Percentiles rank a stretch among this genome's conserved stretches.
Conservation (phyloP, 2,329 filamentous ascomycete species). For the Colletotrichum sp. region DNA sequence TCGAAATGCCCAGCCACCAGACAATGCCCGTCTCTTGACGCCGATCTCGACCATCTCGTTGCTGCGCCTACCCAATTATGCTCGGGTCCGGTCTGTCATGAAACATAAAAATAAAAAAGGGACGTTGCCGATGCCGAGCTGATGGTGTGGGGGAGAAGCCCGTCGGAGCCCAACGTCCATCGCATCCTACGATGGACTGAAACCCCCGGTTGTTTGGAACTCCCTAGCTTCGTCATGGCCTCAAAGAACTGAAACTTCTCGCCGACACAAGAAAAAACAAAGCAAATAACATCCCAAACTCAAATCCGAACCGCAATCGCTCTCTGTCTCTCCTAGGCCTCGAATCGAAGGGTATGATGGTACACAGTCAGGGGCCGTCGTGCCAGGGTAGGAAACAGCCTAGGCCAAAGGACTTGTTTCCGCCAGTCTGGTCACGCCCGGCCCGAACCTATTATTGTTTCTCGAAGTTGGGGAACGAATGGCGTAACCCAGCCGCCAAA, state of each 20-base stretch:
- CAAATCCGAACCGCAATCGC: slow-evolving; percentile 7
- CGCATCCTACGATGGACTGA: not conserved
- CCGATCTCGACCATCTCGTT: slow-evolving; percentile 54
- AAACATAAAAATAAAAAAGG: slow-evolving; percentile 2
- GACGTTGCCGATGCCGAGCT: not conserved
- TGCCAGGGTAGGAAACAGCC: not conserved
- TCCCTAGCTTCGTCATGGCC: not conserved
- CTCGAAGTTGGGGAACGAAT: not conserved
- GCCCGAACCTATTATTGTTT: slow-evolving; percentile 9
- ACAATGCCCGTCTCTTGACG: slow-evolving; percentile 29
- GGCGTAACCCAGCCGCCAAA: slow-evolving; percentile 3
- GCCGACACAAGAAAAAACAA: not conserved
- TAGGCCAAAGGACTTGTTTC: not conserved
- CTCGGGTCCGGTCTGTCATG: slow-evolving; percentile 11
- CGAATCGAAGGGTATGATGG: slow-evolving; percentile 9
- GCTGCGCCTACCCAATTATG: slow-evolving; percentile 58
- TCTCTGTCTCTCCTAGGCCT: not conserved
- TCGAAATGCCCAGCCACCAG: slow-evolving; percentile 19
- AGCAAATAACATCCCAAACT: not conserved
- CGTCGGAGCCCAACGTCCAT: not conserved
- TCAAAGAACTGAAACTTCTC: slow-evolving; percentile 1
- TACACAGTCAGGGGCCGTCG: slow-evolving; percentile 3
- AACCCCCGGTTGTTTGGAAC: not conserved
- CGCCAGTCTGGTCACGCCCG: not conserved
- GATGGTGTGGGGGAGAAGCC: not conserved